Base-by-base conservation (phyloP, 306 rosid genomes). In the Lathyrus oleraceus region DNA sequence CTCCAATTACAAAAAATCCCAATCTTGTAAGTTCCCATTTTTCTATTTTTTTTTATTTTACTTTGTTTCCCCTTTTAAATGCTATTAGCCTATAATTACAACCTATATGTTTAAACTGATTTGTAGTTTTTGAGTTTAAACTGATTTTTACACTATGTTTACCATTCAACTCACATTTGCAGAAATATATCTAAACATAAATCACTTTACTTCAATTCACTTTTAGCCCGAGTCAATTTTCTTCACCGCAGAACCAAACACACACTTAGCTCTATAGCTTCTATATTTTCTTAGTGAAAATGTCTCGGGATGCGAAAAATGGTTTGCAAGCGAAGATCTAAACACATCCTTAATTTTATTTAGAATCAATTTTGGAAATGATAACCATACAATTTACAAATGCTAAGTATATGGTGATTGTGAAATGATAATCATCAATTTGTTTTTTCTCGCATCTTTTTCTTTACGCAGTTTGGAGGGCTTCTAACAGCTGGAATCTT, bases 401-500 rank as follows among this genome's bases (percentile, higher is more conserved):
- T 0, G 10, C n/a, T 13, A 28, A 11, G 16, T 67, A 9, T 62
- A 9, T 51, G 43, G 19, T 56, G 67, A 35, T 15, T 56, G 47
- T 43, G 4, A 53, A 57, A 3, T 27, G 65, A 39, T 40, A 48
- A 1, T 8, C 54, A 27, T 65, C 61, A 21, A 32, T 48, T 6
- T 35, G 47, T 21, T 48, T 25, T 10, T 45, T 21, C 6, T 38
- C 30, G 47, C 19, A 28, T 28, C 10, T 11, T 13, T 70, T 15
- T 70, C 39, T 47, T 65, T 70, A 51, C 72, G 74, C 88, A 94
- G 99, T 94, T 88, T 79, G 99, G 99, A 77, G 89, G 95, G 62
- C 92, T 94, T 73, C 77, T 94, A 72, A 86, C 96, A 8, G 32
- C 97, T 66, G 99, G 97, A 16, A 84, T 91, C 73, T 40, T 94